These are phyloP conservation scores for Skeletonema menzelii DNA, from an alignment of 108 stramenopile genomes.

Conservation along the genomic window DNA sequence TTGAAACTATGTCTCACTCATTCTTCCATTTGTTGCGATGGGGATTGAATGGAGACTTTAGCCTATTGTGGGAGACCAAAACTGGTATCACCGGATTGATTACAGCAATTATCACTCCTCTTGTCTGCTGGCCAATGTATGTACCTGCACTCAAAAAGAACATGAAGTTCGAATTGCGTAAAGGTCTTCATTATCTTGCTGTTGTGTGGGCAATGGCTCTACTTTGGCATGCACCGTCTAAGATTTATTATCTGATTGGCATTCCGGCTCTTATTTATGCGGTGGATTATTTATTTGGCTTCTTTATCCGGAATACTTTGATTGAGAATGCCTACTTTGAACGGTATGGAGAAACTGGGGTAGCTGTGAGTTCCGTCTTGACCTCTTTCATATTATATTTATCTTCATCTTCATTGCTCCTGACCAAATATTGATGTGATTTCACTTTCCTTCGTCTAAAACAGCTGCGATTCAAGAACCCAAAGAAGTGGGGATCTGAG, in stretches of 20 bases:
- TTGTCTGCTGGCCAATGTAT: constrained; percentile 18
- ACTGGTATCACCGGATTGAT: constrained; percentile 27
- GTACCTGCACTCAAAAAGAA: constrained; percentile 21
- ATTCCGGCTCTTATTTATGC: constrained; percentile 15
- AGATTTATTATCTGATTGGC: constrained; percentile 21
- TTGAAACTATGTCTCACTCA: constrained; percentile 14
- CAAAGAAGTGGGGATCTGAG: background rate
- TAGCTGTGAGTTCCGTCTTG: background rate
- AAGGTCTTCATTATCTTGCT: constrained; percentile 22
- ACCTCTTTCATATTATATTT: too few relatives aligned
- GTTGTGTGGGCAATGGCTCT: constrained; percentile 18
- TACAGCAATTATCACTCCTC: constrained; percentile 7
- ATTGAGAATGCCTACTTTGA: background rate
- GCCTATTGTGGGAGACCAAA: constrained; percentile 8
- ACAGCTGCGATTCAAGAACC: background rate
- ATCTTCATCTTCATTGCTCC: too few relatives aligned
- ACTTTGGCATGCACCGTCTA: constrained; percentile 19
- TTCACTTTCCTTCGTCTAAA: too few relatives aligned
- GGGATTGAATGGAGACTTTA: constrained; percentile 1
- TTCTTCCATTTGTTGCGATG: constrained; percentile 22
- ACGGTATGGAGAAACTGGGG: constrained; percentile 1
- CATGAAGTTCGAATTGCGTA: constrained; percentile 22
- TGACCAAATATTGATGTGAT: too few relatives aligned
- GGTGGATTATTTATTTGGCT: background rate
- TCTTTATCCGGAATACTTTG: background rate